Base-by-base conservation (phyloP, 257 asterid genomes). In the Rhazya stricta region DNA sequence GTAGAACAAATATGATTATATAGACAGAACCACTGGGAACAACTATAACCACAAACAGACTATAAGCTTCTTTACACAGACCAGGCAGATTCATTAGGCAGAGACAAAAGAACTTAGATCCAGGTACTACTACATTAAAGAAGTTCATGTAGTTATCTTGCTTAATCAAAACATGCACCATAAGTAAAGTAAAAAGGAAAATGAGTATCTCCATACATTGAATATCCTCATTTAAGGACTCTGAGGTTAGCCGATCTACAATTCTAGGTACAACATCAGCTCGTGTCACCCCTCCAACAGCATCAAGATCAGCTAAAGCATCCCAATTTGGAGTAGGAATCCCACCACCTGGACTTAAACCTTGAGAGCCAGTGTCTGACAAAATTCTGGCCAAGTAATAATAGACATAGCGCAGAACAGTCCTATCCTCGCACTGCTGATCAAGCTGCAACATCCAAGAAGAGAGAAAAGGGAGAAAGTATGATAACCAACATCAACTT, bases 291-390 rank as follows among this genome's bases (percentile, higher is more conserved):
- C 99, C 99, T 80, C 98, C 99, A 84, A 75, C 87, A 46, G 96
- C 96, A 81, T 92, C 99, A 71, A 95, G 91, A 79, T 92, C 99
- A 58, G 99, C 99, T 88, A 95, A 89, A 77, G 98, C 99, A 88
- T 95, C 99, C 99, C 99, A 95, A 83, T 95, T 95, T 60, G 98
- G 99, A 60, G 99, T 95, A 73, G 99, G 99, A 76, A 95, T 95
- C 79, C 99, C 99, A 74, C 99, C 99, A 74, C 97, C 98, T 27
- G 98, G 85, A 86, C 89, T 91, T 79, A 92, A 76, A 82, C 99
- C 99, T 85, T 91, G 99, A 1, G 97, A 86, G 69, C 98, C 97
- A 81, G 98, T 86, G 80, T 95, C 99, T 37, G 97, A 92, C 51
- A 95, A 88, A 78, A 95, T 95, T 78, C 99, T 89, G 39, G 99